Base-by-base conservation (phyloP, 192 early-diverging fungal genomes). In the Linnemannia schmuckeri region DNA sequence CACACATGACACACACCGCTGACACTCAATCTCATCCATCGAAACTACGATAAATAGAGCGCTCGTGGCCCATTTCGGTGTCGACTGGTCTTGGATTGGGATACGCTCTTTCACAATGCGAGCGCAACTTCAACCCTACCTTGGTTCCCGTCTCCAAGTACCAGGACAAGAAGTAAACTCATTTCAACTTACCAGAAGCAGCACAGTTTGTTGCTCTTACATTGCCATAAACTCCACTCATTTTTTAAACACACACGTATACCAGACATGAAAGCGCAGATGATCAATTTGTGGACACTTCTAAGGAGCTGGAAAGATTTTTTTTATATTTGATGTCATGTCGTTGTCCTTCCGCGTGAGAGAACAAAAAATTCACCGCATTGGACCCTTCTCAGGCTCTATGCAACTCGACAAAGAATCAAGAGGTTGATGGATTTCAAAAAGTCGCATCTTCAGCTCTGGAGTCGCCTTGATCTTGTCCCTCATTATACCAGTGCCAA, bases 41-140 rank as follows among this genome's bases (percentile, higher is more conserved):
- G 37, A 37, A 37, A 37, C 37, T 37, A 3, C 37, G 37, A 37
- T 37, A 8, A 30, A n/a, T 82, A 95, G 95, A 94, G 91, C 91
- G 94, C 85, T 93, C 92, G 70, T 97, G 96, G 96, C 97, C 97
- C 54, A 95, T 97, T 81, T 94, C 96, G 70, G 90, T 96, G 69
- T 91, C 94, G 15, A 95, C 95, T 41, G 97, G 97, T 37, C 94
- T 94, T 69, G 97, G 96, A 44, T 90, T 96, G 41, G 97, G 97
- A 72, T 92, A 95, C 22, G 94, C 97, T 40, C 95, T 96, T 78
- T 94, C 94, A 42, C 94, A 97, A 66, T 95, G 95, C 78, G 93
- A 96, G 89, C 89, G 89, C 75, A 89, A 87, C 74, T 93, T 93
- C 88, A 90, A 92, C 72, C 92, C 90, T 42, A 85, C 72, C 40